Evolutionary conservation across 2,329 filamentous ascomycete genomes (phyloP).

Genomic region (Aspergillus alliaceus): DNA sequence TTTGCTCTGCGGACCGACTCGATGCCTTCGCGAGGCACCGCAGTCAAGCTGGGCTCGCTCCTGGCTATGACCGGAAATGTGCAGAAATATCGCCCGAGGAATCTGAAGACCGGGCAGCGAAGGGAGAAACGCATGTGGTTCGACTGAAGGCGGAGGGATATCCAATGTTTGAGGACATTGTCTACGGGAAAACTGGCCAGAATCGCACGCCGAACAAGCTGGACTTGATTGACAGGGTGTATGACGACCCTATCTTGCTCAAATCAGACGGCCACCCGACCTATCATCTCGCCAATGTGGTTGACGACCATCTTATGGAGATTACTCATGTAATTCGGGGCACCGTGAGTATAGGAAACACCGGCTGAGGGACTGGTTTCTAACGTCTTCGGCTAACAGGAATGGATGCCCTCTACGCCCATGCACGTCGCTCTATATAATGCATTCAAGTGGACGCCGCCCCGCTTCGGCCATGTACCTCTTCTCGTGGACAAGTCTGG

Average conservation of each 20-base stretch:
- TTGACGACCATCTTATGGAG: slow-evolving; percentile 92
- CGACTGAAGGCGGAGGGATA: slow-evolving; percentile 70
- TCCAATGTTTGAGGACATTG: slow-evolving; percentile 70
- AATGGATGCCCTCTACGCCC: slow-evolving; percentile 95
- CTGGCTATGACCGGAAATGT: slow-evolving; percentile 73
- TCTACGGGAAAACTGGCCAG: slow-evolving; percentile 66
- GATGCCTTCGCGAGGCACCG: slow-evolving; percentile 64
- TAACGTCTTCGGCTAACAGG: slow-evolving; percentile 46
- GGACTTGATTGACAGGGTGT: slow-evolving; percentile 50
- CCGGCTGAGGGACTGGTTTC: slow-evolving; percentile 44
- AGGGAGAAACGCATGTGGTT: slow-evolving; percentile 72
- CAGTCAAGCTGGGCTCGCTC: slow-evolving; percentile 58
- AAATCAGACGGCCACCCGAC: slow-evolving; percentile 93
- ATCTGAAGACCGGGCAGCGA: slow-evolving; percentile 67
- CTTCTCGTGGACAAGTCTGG: slow-evolving; percentile 68
- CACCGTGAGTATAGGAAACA: slow-evolving; percentile 53
- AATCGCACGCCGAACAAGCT: slow-evolving; percentile 52
- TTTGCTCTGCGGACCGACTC: slow-evolving; percentile 75
- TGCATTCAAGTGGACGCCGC: slow-evolving; percentile 72
- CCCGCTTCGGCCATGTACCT: slow-evolving; percentile 77
- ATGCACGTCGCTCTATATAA: slow-evolving; percentile 73
- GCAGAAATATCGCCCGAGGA: slow-evolving; percentile 64
- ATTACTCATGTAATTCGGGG: slow-evolving; percentile 95
- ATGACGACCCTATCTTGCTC: slow-evolving; percentile 83
- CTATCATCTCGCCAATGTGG: slow-evolving; percentile 95